Conservation (phyloP, 208 protist genomes). For the Acanthamoeba polyphaga region DNA sequence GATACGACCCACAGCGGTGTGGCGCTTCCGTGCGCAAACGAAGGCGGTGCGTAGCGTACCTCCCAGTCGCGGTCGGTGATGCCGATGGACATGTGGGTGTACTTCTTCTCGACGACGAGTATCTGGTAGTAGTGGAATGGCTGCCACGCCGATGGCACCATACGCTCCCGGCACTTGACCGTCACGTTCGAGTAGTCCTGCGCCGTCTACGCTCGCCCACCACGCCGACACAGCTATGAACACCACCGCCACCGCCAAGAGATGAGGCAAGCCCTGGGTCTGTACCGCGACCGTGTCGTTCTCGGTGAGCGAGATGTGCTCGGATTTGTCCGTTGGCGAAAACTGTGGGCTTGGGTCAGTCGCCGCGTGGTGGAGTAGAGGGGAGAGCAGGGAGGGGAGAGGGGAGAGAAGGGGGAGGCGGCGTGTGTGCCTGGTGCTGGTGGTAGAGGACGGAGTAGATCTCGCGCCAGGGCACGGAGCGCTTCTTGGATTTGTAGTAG, state of each 20-base stretch:
- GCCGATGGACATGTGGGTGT: constrained; percentile 53
- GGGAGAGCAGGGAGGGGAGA: background rate
- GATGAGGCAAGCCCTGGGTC: background rate
- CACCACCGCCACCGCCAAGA: too few relatives aligned
- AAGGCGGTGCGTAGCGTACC: background rate
- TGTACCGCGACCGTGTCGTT: background rate
- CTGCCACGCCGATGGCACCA: background rate
- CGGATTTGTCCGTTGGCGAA: background rate
- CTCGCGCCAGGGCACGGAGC: background rate
- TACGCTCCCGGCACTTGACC: background rate
- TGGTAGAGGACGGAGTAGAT: background rate
- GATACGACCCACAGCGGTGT: too few relatives aligned
- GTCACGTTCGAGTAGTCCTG: background rate
- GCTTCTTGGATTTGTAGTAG: background rate
- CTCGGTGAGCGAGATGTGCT: background rate
- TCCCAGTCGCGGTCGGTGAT: constrained; percentile 31
- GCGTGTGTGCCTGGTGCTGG: background rate
- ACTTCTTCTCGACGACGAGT: constrained; percentile 28
- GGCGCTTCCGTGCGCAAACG: too few relatives aligned
- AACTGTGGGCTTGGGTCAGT: background rate
- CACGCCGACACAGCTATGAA: background rate
- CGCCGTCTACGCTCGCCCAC: background rate
- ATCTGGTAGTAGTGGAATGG: constrained; percentile 41
- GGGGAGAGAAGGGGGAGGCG: background rate
- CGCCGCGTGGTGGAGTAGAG: background rate